Conservation (phyloP, 2,329 filamentous ascomycete species). For the Cadophora luteo-olivacea region DNA sequence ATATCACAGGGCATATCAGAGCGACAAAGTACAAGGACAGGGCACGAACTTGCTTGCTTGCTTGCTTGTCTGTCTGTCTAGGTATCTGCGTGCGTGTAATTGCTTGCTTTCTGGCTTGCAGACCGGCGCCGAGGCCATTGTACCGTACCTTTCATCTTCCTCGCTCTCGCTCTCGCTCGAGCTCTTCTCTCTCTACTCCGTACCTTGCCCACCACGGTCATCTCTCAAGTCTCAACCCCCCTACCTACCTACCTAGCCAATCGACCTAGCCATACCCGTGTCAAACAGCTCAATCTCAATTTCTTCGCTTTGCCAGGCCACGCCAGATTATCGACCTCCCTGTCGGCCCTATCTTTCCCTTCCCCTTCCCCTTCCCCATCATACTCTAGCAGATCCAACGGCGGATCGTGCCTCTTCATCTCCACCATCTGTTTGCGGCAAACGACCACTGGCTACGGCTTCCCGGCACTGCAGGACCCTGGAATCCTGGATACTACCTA, state of each 20-base stretch:
- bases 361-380: neutral
- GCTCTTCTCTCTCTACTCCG: too few species aligned
- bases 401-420: constrained; percentile 30
- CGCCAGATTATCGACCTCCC: neutral
- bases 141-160: constrained; percentile 23
- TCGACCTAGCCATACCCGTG: neutral
- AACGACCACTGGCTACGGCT: constrained; percentile 36
- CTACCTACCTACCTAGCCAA: too few species aligned
- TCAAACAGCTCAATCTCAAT: neutral
- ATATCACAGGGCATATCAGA: neutral
- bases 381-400: constrained; percentile 17
- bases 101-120: neutral
- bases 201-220: neutral
- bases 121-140: constrained; percentile 1
- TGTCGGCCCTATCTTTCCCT: neutral
- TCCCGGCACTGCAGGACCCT: constrained; percentile 29
- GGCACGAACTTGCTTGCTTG: neutral
- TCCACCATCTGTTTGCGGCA: constrained; percentile 39
- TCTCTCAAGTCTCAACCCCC: neutral
- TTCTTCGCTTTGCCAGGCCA: constrained; percentile 12
- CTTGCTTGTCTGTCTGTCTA: neutral
- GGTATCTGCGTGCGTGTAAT: too few species aligned
- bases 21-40: neutral
- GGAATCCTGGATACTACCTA: constrained; percentile 16
- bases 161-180: neutral